These are phyloP conservation scores for Hyaloscypha hepaticicola DNA, from an alignment of 495 filamentous ascomycete species.

Conservation along the genomic window DNA sequence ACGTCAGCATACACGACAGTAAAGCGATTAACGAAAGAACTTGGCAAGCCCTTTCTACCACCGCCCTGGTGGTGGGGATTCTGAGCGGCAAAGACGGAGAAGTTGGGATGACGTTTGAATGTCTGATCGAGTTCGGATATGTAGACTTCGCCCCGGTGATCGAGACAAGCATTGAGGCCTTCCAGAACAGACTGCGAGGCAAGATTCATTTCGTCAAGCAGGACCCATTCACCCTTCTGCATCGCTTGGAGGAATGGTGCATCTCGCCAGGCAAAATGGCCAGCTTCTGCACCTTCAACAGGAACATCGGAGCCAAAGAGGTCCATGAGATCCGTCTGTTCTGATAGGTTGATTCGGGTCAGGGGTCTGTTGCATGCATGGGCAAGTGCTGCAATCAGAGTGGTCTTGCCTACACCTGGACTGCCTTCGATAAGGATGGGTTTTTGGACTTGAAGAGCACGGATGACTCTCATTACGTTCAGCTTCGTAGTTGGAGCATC, in stretches of 20 bases:
- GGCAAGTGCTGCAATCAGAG: conserved; percentile 81
- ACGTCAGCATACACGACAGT: conserved; percentile 95
- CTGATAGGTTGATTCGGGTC: conserved; percentile 93
- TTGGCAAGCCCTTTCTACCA: conserved; percentile 90
- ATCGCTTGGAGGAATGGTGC: conserved; percentile 94
- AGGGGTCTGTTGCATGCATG: conserved; percentile 73
- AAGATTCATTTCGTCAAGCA: conserved; percentile 98
- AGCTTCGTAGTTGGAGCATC: conserved; percentile 83
- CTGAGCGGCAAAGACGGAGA: conserved; percentile 92
- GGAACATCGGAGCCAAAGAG: conserved; percentile 97
- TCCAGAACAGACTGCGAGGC: conserved; percentile 97
- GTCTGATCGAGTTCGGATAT: conserved; percentile 91
- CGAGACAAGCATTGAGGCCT: conserved; percentile 93
- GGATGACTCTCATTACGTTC: conserved; percentile 86
- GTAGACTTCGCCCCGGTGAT: conserved; percentile 95
- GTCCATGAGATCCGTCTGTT: conserved; percentile 97
- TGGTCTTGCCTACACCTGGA: conserved; percentile 97
- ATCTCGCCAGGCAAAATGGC: conserved; percentile 91
- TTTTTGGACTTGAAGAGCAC: conserved; percentile 86
- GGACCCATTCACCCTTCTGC: conserved; percentile 92
- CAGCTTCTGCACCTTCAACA: conserved; percentile 80
- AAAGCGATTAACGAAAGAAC: conserved; percentile 96
- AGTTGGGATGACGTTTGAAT: conserved; percentile 85
- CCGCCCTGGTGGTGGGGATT: conserved; percentile 98
- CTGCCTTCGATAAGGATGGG: conserved; percentile 93